Percentiles rank a stretch among this genome's conserved stretches.
These are phyloP conservation scores for Verticillium longisporum DNA, from an alignment of 2,329 filamentous ascomycete genomes.

Conservation along the genomic window DNA sequence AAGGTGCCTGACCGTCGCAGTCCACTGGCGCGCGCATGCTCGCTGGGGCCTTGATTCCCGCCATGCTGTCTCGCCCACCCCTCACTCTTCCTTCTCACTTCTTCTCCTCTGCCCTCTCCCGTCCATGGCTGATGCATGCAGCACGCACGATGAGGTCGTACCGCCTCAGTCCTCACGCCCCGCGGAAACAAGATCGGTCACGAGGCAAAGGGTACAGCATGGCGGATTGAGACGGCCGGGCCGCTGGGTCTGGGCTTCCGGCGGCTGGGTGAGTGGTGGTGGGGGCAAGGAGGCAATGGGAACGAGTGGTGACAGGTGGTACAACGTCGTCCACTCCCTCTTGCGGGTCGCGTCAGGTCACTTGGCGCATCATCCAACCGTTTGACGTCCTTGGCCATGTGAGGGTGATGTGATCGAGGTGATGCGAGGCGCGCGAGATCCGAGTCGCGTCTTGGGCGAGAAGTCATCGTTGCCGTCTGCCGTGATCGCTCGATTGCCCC, in stretches of 20 bases:
- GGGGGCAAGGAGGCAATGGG: background rate
- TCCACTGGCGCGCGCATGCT: background rate
- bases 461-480: background rate
- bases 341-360: background rate
- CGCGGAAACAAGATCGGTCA: background rate
- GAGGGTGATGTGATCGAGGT: background rate
- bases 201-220: background rate
- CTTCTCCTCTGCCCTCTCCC: too few species aligned
- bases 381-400: background rate
- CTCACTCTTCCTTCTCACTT: background rate
- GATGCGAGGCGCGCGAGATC: background rate
- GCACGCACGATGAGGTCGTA: background rate
- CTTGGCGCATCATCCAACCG: background rate
- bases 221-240: background rate
- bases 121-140: background rate
- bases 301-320: background rate
- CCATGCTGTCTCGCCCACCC: background rate
- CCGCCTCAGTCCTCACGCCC: background rate
- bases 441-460: background rate
- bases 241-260: background rate
- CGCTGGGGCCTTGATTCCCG: background rate
- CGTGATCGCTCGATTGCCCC: background rate
- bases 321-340: background rate
- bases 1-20: background rate
- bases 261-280: too few species aligned